Evolutionary conservation across 345 rosid genomes (phyloP).

Genomic region (Mallotus nudiflorus): DNA sequence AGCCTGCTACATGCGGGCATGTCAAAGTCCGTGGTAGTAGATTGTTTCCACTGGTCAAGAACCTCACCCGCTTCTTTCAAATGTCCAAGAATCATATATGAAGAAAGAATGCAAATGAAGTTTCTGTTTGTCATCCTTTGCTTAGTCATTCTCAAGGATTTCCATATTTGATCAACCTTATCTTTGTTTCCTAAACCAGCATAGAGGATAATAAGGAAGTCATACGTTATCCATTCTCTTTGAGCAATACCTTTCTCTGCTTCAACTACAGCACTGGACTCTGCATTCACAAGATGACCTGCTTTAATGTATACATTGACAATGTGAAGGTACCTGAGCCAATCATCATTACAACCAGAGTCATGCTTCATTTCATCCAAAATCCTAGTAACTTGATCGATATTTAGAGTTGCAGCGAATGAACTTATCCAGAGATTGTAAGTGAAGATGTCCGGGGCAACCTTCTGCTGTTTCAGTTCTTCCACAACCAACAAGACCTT

Average conservation of each 20-base stretch:
- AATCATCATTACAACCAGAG: conserved; percentile 47
- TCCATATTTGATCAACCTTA: conserved; percentile 85
- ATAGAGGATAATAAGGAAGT: conserved; percentile 74
- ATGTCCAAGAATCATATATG: conserved; percentile 71
- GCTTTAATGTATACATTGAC: conserved; percentile 54
- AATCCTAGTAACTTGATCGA: conserved; percentile 55
- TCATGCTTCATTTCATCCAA: conserved; percentile 69
- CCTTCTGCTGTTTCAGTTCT: conserved; percentile 53
- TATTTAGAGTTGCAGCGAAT: conserved; percentile 61
- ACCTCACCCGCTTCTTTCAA: conserved; percentile 67
- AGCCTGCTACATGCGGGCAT: conserved; percentile 54
- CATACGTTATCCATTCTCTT: conserved; percentile 89
- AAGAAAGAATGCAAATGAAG: conserved; percentile 69
- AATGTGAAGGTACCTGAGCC: conserved; percentile 57
- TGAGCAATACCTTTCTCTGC: conserved; percentile 61
- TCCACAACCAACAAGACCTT: conserved; percentile 59
- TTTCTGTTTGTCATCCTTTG: conserved; percentile 86
- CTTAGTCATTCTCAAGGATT: conserved; percentile 75
- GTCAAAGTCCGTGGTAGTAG: conserved; percentile 58
- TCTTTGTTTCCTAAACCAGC: conserved; percentile 76
- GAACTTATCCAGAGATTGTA: conserved; percentile 92
- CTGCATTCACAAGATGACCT: conserved; percentile 47
- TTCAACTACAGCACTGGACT: conserved; percentile 51
- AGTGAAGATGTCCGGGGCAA: conserved; percentile 75
- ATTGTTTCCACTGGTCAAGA: conserved; percentile 81